Conservation (phyloP, 345 rosid genomes). For the Populus euphratica region DNA sequence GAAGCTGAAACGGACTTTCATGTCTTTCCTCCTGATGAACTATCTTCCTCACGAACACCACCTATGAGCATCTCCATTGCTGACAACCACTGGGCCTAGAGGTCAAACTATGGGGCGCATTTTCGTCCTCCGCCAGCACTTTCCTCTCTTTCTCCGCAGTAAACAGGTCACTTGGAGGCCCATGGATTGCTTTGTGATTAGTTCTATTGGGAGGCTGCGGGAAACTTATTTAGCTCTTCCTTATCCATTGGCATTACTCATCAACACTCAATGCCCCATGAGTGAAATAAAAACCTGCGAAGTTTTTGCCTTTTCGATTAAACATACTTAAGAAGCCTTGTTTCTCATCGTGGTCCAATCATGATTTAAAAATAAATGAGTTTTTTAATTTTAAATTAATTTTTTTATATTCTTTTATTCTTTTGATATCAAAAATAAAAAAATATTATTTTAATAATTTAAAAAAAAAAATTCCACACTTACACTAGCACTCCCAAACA, state of each 20-base stretch:
- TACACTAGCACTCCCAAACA: too few species aligned
- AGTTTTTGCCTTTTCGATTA: not conserved
- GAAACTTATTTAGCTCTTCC: constrained; percentile 66
- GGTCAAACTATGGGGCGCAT: constrained; percentile 17
- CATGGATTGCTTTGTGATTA: constrained; percentile 77
- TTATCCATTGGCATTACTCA: constrained; percentile 82
- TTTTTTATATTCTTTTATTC: too few species aligned
- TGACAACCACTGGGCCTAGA: constrained; percentile 21
- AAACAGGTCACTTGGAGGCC: constrained; percentile 66
- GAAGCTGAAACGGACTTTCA: constrained; percentile 48
- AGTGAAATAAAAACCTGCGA: constrained; percentile 77
- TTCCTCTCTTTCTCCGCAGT: constrained; percentile 50
- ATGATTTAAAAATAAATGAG: too few species aligned
- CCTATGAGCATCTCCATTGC: constrained; percentile 25
- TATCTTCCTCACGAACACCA: constrained; percentile 57
- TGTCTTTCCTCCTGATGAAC: constrained; percentile 25
- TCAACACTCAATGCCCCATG: constrained; percentile 64
- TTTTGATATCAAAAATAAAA: too few species aligned
- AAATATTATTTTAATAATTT: too few species aligned
- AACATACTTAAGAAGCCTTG: too few species aligned
- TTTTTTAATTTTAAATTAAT: too few species aligned
- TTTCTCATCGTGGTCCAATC: too few species aligned
- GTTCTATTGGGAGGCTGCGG: constrained; percentile 92
- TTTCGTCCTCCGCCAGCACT: constrained; percentile 46
- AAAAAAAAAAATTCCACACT: too few species aligned